Evolutionary conservation across 2,329 filamentous ascomycete genomes (phyloP).

Genomic region (Venturia asperata): DNA sequence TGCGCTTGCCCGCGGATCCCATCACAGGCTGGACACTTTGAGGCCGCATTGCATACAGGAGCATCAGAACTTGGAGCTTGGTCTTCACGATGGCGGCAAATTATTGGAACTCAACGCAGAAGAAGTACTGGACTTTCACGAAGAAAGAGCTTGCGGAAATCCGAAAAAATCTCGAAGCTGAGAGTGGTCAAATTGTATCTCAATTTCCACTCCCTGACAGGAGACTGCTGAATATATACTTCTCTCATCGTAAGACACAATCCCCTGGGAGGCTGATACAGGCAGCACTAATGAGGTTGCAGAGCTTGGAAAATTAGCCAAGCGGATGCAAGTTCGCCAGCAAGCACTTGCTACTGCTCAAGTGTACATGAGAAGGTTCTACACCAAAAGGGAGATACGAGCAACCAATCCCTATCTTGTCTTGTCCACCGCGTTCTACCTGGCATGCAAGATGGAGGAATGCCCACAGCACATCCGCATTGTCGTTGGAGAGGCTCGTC

Average conservation of each 20-base stretch:
- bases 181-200: slow-evolving; percentile 55
- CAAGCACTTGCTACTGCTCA: slow-evolving; percentile 92
- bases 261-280: not conserved
- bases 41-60: not conserved
- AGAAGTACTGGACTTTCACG: slow-evolving; percentile 83
- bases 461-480: slow-evolving; percentile 92
- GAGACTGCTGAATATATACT: slow-evolving; percentile 81
- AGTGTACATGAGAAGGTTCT: slow-evolving; percentile 91
- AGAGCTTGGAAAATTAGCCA: slow-evolving; percentile 78
- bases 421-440: slow-evolving; percentile 85
- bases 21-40: not conserved
- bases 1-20: not conserved
- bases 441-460: slow-evolving; percentile 98
- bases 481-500: slow-evolving; percentile 77
- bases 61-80: not conserved
- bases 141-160: slow-evolving; percentile 70
- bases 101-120: slow-evolving; percentile 94
- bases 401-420: slow-evolving; percentile 90
- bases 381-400: slow-evolving; percentile 81
- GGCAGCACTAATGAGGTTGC: slow-evolving; percentile 19
- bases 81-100: slow-evolving; percentile 71
- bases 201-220: slow-evolving; percentile 76
- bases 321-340: slow-evolving; percentile 77
- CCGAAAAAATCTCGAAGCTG: slow-evolving; percentile 70
- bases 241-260: slow-evolving; percentile 67